Conservation (phyloP, 805 yeast genomes). For the Nakazawaea wickerhamii region DNA sequence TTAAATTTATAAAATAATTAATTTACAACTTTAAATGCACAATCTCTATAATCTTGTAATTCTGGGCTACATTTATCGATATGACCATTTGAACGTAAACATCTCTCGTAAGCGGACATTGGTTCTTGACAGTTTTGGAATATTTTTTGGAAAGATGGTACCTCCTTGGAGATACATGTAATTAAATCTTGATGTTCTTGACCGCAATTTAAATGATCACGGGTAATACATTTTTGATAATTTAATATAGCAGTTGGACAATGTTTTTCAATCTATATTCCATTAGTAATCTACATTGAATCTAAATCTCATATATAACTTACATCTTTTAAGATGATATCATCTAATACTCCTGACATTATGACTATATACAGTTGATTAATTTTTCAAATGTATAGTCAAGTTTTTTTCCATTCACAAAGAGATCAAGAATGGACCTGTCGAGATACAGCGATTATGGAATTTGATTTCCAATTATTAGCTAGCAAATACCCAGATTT, state of each 20-base stretch:
- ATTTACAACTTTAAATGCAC: constrained; percentile 25
- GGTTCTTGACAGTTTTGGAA: constrained; percentile 53
- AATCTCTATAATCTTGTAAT: constrained; percentile 53
- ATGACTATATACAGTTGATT: too few species aligned
- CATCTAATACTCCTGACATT: constrained; percentile 57
- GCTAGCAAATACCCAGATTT: constrained; percentile 17
- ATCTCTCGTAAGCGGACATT: constrained; percentile 59
- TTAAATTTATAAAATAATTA: constrained; percentile 7
- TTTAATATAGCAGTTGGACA: constrained; percentile 72
- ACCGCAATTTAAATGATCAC: constrained; percentile 49
- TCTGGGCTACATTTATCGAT: constrained; percentile 49
- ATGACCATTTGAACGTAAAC: constrained; percentile 45
- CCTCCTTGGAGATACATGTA: constrained; percentile 54
- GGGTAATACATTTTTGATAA: constrained; percentile 69
- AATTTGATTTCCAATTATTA: constrained; percentile 15
- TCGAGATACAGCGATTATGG: constrained; percentile 4
- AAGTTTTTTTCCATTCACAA: too few species aligned
- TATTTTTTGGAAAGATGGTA: constrained; percentile 69
- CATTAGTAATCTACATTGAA: too few species aligned
- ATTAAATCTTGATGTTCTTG: constrained; percentile 53
- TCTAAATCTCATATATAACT: constrained; percentile 16
- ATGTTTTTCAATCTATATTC: constrained; percentile 52
- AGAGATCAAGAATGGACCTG: too few species aligned
- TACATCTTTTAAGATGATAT: constrained; percentile 69
- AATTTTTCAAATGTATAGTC: too few species aligned